phyloP scores from a whole-genome alignment of 2,329 filamentous ascomycete species.

The Trichocomaceae sp. region DNA sequence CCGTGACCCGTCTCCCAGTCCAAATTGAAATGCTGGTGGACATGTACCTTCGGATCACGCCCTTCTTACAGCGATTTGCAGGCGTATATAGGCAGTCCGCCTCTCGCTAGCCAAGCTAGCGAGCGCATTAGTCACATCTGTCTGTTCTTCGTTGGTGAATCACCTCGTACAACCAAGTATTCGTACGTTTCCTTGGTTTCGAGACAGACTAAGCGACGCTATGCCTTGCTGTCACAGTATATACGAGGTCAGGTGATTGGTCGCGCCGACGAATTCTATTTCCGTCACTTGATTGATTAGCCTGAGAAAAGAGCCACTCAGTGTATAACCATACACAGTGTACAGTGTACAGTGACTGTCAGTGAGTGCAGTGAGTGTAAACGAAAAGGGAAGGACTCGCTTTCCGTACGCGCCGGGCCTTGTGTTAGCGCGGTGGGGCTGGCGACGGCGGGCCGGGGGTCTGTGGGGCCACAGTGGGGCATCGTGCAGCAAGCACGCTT shows the following conservation, averaged over 20 bases:
- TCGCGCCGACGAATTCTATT: no score
- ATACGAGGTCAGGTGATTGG: background rate
- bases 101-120: background rate
- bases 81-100: background rate
- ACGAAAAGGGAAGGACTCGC: background rate
- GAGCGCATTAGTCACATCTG: background rate
- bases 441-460: background rate
- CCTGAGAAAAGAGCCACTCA: background rate
- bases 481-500: conserved; percentile 9
- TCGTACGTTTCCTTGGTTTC: no score
- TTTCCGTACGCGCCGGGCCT: conserved; percentile 13
- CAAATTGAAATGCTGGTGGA: conserved; percentile 10
- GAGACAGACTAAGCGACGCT: background rate
- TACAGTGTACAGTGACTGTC: no score
- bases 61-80: background rate
- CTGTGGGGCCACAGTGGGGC: no score
- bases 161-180: background rate
- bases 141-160: background rate
- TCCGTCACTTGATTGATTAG: background rate
- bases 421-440: conserved; percentile 10
- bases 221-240: background rate
- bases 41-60: background rate
- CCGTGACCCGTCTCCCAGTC: conserved; percentile 5
- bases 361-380: background rate
- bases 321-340: background rate